A percentile compares a stretch with the other conserved stretches of the same genome.
Evolutionary conservation across 495 filamentous ascomycete genomes (phyloP).

Genomic region (Penicillium chermesinum): DNA sequence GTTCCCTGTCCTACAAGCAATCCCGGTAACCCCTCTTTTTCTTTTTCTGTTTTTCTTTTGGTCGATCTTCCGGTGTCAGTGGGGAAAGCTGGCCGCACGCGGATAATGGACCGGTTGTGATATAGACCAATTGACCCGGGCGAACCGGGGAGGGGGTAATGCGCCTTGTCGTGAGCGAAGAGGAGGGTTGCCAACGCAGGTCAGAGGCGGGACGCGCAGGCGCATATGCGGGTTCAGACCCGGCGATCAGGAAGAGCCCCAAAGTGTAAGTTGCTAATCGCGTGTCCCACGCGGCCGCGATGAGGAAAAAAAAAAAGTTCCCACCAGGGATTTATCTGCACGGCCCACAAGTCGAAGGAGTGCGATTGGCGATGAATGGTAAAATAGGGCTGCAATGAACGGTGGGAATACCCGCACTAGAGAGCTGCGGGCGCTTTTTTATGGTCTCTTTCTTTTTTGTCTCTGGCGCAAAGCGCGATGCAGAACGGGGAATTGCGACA

Average conservation of each 20-base stretch:
- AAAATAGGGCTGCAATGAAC: slow-evolving; percentile 20
- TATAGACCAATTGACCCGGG: slow-evolving; percentile 33
- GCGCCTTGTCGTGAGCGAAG: slow-evolving; percentile 11
- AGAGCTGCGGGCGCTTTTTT: slow-evolving; percentile 6
- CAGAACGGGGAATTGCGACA: slow-evolving; percentile 27
- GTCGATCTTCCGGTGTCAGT: slow-evolving; percentile 35
- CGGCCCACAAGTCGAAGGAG: neutral
- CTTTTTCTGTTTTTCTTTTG: slow-evolving; percentile 21
- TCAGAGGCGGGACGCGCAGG: slow-evolving; percentile 13
- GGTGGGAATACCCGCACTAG: slow-evolving; percentile 28
- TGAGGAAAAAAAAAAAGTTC: slow-evolving; percentile 10
- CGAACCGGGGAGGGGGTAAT: slow-evolving; percentile 16
- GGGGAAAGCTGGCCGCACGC: slow-evolving; percentile 39
- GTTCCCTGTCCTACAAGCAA: slow-evolving; percentile 15
- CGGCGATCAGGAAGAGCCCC: slow-evolving; percentile 22
- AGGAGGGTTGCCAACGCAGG: slow-evolving; percentile 13
- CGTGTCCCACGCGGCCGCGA: slow-evolving; percentile 20
- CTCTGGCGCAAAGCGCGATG: slow-evolving; percentile 18
- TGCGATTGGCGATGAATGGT: slow-evolving; percentile 23
- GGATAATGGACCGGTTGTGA: slow-evolving; percentile 23
- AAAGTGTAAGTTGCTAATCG: slow-evolving; percentile 12
- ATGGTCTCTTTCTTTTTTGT: neutral
- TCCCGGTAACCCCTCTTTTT: slow-evolving; percentile 30
- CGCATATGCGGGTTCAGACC: slow-evolving; percentile 18
- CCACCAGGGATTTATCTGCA: slow-evolving; percentile 8